A percentile compares a stretch with the other conserved stretches of the same genome.
Evolutionary conservation across 257 asterid genomes (phyloP).

Genomic region (Plantago major): DNA sequence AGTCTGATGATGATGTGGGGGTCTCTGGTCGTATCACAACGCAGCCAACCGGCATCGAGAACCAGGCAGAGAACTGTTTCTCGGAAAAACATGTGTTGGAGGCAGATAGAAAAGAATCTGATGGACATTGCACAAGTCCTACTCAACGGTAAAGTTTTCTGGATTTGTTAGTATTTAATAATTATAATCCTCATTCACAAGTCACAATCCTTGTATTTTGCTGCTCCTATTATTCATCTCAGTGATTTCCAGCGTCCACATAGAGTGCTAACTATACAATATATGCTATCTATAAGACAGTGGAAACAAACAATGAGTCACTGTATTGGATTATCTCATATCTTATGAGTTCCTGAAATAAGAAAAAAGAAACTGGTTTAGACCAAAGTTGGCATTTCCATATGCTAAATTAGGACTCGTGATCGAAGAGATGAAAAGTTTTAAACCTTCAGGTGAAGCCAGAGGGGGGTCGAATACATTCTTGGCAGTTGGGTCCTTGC

Average conservation of each 20-base stretch:
- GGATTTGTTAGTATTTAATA: too few relatives aligned
- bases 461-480: background rate
- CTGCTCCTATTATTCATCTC: too few relatives aligned
- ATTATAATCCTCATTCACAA: too few relatives aligned
- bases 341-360: too few relatives aligned
- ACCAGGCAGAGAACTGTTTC: conserved; percentile 36
- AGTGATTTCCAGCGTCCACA: too few relatives aligned
- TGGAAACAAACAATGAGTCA: background rate
- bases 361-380: too few relatives aligned
- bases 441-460: background rate
- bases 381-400: too few relatives aligned
- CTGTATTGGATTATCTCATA: background rate
- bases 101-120: conserved; percentile 44
- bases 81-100: conserved; percentile 41
- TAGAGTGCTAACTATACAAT: too few relatives aligned
- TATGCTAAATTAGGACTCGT: too few relatives aligned
- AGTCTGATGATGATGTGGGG: conserved; percentile 51
- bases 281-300: background rate
- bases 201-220: too few relatives aligned
- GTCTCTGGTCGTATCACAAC: conserved; percentile 35
- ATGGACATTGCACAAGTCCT: conserved; percentile 31
- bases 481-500: background rate
- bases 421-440: too few relatives aligned
- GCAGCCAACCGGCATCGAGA: conserved; percentile 35
- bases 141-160: conserved; percentile 40